These are phyloP conservation scores for Cryptococcus deneoformans DNA, from an alignment of 1,284 basidiomycete genomes.

Conservation along the genomic window DNA sequence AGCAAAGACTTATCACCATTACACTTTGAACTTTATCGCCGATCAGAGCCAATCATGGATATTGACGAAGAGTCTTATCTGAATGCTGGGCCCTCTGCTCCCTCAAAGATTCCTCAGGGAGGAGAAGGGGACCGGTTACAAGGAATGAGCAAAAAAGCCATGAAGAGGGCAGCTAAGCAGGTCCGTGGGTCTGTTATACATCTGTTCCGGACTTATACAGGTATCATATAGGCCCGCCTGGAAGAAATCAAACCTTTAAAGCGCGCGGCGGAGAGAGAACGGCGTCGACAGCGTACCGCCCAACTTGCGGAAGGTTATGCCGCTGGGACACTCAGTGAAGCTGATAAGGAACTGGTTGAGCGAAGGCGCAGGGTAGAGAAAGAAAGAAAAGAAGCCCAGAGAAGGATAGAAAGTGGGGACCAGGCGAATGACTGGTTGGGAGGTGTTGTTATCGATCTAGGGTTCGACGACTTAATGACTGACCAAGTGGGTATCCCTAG, in stretches of 20 bases:
- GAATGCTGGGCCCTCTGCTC: constrained; percentile 12
- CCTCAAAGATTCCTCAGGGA: background rate
- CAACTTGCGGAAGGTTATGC: constrained; percentile 25
- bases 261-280: constrained; percentile 32
- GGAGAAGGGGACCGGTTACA: background rate
- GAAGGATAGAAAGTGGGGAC: constrained; percentile 42
- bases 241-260: constrained; percentile 30
- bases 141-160: constrained; percentile 36
- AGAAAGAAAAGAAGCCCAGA: constrained; percentile 32
- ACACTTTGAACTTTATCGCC: too few species aligned
- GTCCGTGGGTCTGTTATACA: constrained; percentile 22
- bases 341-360: constrained; percentile 28
- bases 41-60: constrained; percentile 2
- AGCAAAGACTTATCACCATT: too few species aligned
- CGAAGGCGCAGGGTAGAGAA: constrained; percentile 20
- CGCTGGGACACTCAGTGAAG: constrained; percentile 33
- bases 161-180: constrained; percentile 34
- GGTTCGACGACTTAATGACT: constrained; percentile 91
- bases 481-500: constrained; percentile 67
- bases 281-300: constrained; percentile 20
- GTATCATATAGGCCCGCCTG: constrained; percentile 15
- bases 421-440: constrained; percentile 55
- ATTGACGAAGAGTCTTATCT: constrained; percentile 16
- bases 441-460: constrained; percentile 81
- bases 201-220: background rate